Percentiles rank a stretch among this genome's conserved stretches.
Conservation (phyloP, 2,329 filamentous ascomycete genomes). For the Cryphonectria carpinicola region DNA sequence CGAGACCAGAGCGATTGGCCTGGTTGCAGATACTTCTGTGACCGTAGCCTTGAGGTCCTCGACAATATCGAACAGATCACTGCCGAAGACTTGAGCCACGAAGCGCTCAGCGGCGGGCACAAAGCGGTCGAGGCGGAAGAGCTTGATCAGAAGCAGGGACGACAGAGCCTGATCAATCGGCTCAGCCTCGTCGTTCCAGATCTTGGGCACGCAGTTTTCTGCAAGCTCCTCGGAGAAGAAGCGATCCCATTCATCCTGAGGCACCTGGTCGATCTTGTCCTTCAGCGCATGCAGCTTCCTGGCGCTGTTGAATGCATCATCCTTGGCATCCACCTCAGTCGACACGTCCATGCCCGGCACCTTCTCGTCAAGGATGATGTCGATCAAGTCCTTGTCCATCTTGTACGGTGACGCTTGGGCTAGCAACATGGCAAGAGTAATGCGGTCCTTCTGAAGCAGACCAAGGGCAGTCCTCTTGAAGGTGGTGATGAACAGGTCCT, state of each 20-base stretch:
- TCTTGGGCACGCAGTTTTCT: conserved; percentile 77
- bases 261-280: conserved; percentile 66
- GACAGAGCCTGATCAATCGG: conserved; percentile 76
- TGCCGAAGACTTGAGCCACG: conserved; percentile 81
- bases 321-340: conserved; percentile 63
- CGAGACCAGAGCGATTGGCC: conserved; percentile 89
- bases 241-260: conserved; percentile 71
- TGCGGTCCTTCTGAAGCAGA: conserved; percentile 88
- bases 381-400: conserved; percentile 90
- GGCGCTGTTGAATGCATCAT: conserved; percentile 71
- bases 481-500: conserved; percentile 86
- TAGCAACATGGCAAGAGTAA: conserved; percentile 92
- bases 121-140: conserved; percentile 94
- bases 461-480: conserved; percentile 94
- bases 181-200: conserved; percentile 70
- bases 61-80: conserved; percentile 78
- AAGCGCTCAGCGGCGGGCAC: conserved; percentile 93
- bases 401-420: conserved; percentile 94
- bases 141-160: conserved; percentile 87
- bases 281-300: conserved; percentile 75
- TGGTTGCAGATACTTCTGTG: conserved; percentile 78
- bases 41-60: conserved; percentile 88
- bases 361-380: conserved; percentile 79
- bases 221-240: conserved; percentile 87
- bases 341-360: conserved; percentile 80